Conservation (phyloP, 192 early-diverging fungal genomes). For the Coemansia sp. region DNA sequence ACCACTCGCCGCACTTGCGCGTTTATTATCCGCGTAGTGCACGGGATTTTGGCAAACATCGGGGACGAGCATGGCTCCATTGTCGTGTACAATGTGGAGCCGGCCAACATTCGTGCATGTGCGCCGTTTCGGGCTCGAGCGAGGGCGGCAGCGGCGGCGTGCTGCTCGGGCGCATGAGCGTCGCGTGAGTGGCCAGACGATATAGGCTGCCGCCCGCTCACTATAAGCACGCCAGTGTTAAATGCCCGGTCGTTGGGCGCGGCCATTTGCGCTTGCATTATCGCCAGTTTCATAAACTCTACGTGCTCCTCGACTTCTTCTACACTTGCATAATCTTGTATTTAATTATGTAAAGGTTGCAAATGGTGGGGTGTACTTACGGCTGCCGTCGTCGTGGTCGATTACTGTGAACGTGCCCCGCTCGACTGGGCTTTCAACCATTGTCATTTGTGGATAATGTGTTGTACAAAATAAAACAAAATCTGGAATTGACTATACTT, state of each 20-base stretch:
- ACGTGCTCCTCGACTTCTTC: constrained; percentile 32
- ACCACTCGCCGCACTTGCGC: constrained; percentile 72
- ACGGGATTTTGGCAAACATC: constrained; percentile 73
- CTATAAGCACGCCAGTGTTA: constrained; percentile 30
- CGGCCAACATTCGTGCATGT: constrained; percentile 16
- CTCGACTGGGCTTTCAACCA: not conserved
- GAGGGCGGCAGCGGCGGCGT: constrained; percentile 33
- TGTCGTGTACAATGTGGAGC: constrained; percentile 84
- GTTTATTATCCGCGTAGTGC: constrained; percentile 72
- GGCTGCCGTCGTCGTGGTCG: constrained; percentile 30
- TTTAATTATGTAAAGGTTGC: not conserved
- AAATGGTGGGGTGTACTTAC: constrained; percentile 15
- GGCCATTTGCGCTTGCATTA: constrained; percentile 33
- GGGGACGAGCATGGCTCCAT: constrained; percentile 93
- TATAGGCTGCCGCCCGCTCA: constrained; percentile 27
- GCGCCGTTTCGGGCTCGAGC: constrained; percentile 16
- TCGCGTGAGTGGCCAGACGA: constrained; percentile 39
- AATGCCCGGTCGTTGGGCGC: constrained; percentile 29
- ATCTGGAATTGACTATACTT: too few relatives aligned
- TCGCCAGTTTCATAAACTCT: constrained; percentile 46
- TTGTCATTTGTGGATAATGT: too few relatives aligned
- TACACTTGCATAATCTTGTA: not conserved
- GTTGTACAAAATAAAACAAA: too few relatives aligned
- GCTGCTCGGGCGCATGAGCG: constrained; percentile 9
- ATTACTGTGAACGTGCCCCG: constrained; percentile 37